Percentiles rank a stretch among this genome's conserved stretches.
Evolutionary conservation across 2,329 filamentous ascomycete species (phyloP).

Genomic region (Neophaeococcomyces aloes): DNA sequence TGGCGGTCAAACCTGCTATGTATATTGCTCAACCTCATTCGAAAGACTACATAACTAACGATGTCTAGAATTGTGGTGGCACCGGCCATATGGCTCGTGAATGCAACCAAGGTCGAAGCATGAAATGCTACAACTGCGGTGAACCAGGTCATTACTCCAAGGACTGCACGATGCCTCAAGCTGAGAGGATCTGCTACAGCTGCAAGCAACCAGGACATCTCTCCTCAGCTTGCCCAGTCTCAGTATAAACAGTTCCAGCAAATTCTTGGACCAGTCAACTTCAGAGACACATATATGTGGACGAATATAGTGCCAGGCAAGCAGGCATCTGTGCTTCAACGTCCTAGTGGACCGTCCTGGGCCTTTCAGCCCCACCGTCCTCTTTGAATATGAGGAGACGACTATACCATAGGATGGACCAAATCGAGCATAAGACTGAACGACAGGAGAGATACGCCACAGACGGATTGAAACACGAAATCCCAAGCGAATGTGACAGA

Average conservation of each 20-base stretch:
- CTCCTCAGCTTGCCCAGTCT: conserved; percentile 86
- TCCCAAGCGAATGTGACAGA: too few species aligned
- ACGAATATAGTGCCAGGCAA: too few species aligned
- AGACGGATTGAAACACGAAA: too few species aligned
- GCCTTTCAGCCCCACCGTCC: too few species aligned
- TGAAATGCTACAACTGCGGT: conserved; percentile 82
- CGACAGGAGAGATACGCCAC: too few species aligned
- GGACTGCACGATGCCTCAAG: conserved; percentile 88
- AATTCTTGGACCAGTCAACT: too few species aligned
- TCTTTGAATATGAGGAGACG: too few species aligned
- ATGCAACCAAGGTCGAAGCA: conserved; percentile 73
- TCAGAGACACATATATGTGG: too few species aligned
- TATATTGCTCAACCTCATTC: conserved; percentile 6
- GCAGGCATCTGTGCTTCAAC: too few species aligned
- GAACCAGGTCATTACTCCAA: conserved; percentile 91
- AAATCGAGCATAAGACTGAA: too few species aligned
- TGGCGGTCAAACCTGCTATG: conserved; percentile 84
- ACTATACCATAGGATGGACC: too few species aligned
- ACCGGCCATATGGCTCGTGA: conserved; percentile 81
- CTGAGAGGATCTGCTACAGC: conserved; percentile 98
- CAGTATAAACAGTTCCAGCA: not conserved
- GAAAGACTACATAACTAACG: conserved; percentile 5
- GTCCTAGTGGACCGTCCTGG: too few species aligned
- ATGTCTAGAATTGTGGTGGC: conserved; percentile 60
- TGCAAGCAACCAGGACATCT: conserved; percentile 73